Conservation (phyloP, 495 filamentous ascomycete genomes). For the Penicillium pancosmium region DNA sequence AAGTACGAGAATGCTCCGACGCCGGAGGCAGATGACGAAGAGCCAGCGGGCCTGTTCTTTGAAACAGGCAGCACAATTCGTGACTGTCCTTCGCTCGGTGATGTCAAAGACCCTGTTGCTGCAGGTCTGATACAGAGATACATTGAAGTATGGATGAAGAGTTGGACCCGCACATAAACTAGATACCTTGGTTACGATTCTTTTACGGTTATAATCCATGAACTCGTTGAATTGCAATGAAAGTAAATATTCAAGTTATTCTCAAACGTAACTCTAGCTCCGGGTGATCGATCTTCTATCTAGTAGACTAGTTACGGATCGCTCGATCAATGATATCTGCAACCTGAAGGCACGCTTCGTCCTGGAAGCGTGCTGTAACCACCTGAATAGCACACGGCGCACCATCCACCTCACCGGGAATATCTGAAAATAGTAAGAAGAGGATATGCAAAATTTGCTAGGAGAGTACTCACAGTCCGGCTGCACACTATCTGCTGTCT, state of each 20-base stretch:
- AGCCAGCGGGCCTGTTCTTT: constrained; percentile 17
- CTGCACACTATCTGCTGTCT: constrained; percentile 26
- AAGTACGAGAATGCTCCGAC: constrained; percentile 26
- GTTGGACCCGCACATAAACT: constrained; percentile 14
- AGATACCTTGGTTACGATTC: neutral
- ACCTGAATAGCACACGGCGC: constrained; percentile 45
- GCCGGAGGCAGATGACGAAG: neutral
- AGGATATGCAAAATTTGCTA: neutral
- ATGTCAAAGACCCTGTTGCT: constrained; percentile 22
- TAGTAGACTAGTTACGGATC: constrained; percentile 10
- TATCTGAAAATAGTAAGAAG: constrained; percentile 26
- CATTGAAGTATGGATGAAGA: constrained; percentile 27
- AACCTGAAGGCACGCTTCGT: constrained; percentile 44
- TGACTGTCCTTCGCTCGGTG: constrained; percentile 24
- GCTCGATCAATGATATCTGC: constrained; percentile 38
- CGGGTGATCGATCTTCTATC: no score
- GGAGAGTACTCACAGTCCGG: constrained; percentile 36
- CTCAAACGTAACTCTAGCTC: no score
- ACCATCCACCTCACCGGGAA: constrained; percentile 36
- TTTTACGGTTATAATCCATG: no score
- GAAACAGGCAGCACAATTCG: constrained; percentile 22
- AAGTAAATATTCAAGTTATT: no score
- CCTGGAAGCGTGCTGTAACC: constrained; percentile 42
- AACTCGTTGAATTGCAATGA: no score
- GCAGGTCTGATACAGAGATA: constrained; percentile 28